Conservation (phyloP, 83 land plant species). For the Picea abies region DNA sequence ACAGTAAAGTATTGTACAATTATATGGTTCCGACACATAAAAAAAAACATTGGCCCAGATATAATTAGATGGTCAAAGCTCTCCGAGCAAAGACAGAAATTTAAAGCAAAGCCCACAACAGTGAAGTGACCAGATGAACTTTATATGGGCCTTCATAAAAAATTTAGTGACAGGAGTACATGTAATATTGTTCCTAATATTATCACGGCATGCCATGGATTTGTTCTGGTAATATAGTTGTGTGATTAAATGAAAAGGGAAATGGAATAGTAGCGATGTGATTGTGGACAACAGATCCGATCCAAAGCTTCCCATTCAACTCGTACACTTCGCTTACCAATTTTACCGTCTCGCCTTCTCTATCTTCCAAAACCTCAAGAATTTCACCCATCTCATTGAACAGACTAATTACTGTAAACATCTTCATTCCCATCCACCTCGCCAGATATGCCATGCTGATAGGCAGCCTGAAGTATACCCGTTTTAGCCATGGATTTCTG, state of each 20-base stretch:
- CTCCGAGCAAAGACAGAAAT: too few relatives aligned
- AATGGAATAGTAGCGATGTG: constrained; percentile 72
- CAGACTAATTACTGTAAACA: constrained; percentile 63
- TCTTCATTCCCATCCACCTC: constrained; percentile 47
- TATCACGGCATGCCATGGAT: too few relatives aligned
- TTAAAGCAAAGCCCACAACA: too few relatives aligned
- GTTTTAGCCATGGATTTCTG: constrained; percentile 36
- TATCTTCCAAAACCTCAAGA: constrained; percentile 57
- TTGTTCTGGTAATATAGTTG: too few relatives aligned
- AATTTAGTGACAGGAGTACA: too few relatives aligned
- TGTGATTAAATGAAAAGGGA: constrained; percentile 12
- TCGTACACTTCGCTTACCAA: constrained; percentile 65
- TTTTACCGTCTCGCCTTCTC: constrained; percentile 51
- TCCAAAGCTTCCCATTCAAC: constrained; percentile 55
- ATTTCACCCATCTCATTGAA: constrained; percentile 50
- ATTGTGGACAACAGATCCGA: constrained; percentile 62
- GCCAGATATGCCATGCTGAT: constrained; percentile 31
- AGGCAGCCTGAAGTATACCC: constrained; percentile 37
- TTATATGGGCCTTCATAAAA: too few relatives aligned
- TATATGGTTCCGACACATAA: too few relatives aligned
- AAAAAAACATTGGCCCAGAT: too few relatives aligned
- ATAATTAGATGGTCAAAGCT: too few relatives aligned
- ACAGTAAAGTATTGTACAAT: too few relatives aligned
- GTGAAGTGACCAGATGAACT: too few relatives aligned
- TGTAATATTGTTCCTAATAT: too few relatives aligned